Percentiles rank a stretch among this genome's conserved stretches.
Evolutionary conservation across 306 rosid species (phyloP).

Genomic region (Cicer chorassanicum): DNA sequence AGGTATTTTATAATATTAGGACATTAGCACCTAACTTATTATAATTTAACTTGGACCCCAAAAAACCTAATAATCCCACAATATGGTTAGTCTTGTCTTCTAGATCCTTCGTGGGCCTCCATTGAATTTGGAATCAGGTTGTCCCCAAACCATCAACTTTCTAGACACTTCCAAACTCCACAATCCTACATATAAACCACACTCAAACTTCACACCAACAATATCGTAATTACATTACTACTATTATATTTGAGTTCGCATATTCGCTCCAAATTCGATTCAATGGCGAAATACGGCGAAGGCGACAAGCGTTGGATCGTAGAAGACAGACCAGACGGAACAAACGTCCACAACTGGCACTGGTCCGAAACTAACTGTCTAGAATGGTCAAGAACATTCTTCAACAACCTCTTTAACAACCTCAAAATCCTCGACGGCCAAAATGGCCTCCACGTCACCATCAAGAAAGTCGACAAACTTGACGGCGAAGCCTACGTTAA

Average conservation of each 20-base stretch:
- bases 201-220: not conserved
- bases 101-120: constrained; percentile 31
- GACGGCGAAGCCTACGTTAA: constrained; percentile 95
- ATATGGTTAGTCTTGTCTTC: not conserved
- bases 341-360: constrained; percentile 98
- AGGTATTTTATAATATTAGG: no score
- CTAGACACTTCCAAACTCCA: constrained; percentile 8
- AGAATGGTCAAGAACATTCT: constrained; percentile 75
- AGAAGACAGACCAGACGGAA: constrained; percentile 84
- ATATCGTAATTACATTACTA: not conserved
- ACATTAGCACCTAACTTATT: no score
- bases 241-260: not conserved
- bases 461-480: constrained; percentile 56
- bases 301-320: constrained; percentile 99
- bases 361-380: constrained; percentile 93
- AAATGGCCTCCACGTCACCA: constrained; percentile 46
- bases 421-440: constrained; percentile 63
- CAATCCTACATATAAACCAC: no score
- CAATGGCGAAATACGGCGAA: constrained; percentile 88
- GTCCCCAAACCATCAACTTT: not conserved
- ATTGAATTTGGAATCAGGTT: not conserved
- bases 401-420: constrained; percentile 59
- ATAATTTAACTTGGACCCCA: no score
- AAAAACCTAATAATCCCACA: no score
- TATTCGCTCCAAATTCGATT: not conserved